Evolutionary conservation across 306 rosid genomes (phyloP), one percentile per base, ranked within the genome.

Genomic region (Trifolium fragiferum): DNA sequence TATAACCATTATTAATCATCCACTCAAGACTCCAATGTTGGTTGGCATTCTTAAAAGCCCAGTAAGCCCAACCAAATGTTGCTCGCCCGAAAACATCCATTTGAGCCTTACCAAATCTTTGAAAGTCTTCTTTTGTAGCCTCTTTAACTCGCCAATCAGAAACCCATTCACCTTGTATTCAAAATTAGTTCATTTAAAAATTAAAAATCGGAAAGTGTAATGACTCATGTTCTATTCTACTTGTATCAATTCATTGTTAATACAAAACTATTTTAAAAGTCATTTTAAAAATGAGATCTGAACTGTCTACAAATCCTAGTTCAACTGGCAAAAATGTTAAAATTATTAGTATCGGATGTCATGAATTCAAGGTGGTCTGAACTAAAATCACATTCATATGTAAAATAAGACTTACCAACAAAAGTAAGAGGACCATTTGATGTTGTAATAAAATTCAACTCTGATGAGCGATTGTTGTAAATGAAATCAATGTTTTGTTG

Each of bases 1-100:
- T 85, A 35, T 89, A 92, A 40, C 88, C 90, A 68, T 88, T 92
- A 8, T 79, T 78, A 66, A 92, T 84, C 92, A 85, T 90, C 97
- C 97, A 92, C 54, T 92, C 77, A 8, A 92, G 70, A 81, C 90
- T 92, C 93, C 93, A 92, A 47, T 82, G 86, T 9, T 61, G 79
- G n/a, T 86, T 81, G 15, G 80, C 92, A 33, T 89, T 89, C 64
- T 80, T 86, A n/a, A 88, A 84, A 41, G 90, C 69, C 96, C 96
- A 92, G 3, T 92, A 89, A 79, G 92, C 87, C 96, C 97, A 92
- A 11, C 96, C 97, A 84, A 90, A 89, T 44, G 89, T 80, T n/a
- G 96, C 92, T 79, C 76, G 59, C n/a, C 84, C 87, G 65, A 40
- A 92, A 30, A 92, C 87, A 6, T 82, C 85, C 16, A 86, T 33